Evolutionary conservation across 352 stramenopile genomes (phyloP).

Genomic region (Pythium grandisporangium): DNA sequence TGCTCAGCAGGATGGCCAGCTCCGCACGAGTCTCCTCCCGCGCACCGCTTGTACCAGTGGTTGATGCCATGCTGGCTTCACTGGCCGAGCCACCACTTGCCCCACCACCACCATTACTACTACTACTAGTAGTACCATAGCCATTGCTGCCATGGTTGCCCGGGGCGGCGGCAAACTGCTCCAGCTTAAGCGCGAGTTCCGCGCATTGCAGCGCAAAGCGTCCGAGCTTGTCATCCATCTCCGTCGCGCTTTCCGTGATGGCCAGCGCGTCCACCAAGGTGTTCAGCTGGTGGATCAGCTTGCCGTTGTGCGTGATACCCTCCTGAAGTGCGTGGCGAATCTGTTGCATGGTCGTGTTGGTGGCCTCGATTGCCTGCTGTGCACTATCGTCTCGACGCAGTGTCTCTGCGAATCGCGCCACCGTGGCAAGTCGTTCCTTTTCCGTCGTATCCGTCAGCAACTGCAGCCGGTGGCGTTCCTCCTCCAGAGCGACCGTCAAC

Average conservation of each 20-base stretch:
- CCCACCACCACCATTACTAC: too few relatives aligned
- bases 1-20: conserved; percentile 36
- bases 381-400: conserved; percentile 16
- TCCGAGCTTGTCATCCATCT: conserved; percentile 49
- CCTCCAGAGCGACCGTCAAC: conserved; percentile 17
- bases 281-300: conserved; percentile 60
- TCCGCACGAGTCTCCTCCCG: conserved; percentile 17
- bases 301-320: conserved; percentile 34
- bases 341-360: conserved; percentile 13
- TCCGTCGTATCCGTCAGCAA: conserved; percentile 17
- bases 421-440: conserved; percentile 17
- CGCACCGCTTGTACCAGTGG: conserved; percentile 6
- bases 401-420: conserved; percentile 16
- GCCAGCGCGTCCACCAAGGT: conserved; percentile 51
- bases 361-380: conserved; percentile 18
- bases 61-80: conserved; percentile 1
- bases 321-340: conserved; percentile 27
- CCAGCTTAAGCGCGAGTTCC: conserved; percentile 41
- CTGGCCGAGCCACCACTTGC: too few relatives aligned
- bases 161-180: conserved; percentile 21
- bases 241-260: conserved; percentile 40
- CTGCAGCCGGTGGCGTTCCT: conserved; percentile 17
- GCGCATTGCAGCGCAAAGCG: conserved; percentile 34
- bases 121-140: too few relatives aligned
- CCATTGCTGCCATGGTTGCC: too few relatives aligned